These are phyloP conservation scores for Cercophora newfieldiana DNA, from an alignment of 495 filamentous ascomycete species.

Conservation along the genomic window DNA sequence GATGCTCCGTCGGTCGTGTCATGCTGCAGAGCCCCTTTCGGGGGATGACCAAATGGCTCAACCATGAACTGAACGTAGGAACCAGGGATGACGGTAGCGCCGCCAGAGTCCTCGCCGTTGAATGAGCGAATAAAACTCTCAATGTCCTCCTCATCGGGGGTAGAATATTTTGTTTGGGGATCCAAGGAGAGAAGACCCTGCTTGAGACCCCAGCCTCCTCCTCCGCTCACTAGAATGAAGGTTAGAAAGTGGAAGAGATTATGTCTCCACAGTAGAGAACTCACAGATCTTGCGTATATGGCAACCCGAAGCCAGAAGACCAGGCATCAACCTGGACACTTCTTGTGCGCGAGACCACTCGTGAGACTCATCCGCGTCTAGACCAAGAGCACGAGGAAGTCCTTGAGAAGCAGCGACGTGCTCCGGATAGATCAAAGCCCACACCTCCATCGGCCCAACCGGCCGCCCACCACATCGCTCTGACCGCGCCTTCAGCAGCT, in stretches of 20 bases:
- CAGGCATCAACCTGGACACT: constrained; percentile 9
- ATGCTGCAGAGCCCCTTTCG: not conserved
- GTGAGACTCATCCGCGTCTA: not conserved
- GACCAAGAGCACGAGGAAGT: not conserved
- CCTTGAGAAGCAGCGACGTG: not conserved
- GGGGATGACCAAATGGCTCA: constrained; percentile 25
- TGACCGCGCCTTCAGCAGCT: constrained; percentile 45
- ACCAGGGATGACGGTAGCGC: constrained; percentile 39
- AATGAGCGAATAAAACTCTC: constrained; percentile 34
- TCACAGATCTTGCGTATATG: constrained; percentile 62
- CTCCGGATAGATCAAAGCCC: constrained; percentile 68
- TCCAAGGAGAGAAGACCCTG: constrained; percentile 81
- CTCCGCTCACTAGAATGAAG: constrained; percentile 67
- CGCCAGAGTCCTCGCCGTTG: constrained; percentile 22
- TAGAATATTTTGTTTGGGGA: constrained; percentile 56
- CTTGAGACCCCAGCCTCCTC: constrained; percentile 89
- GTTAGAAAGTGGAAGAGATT: not conserved
- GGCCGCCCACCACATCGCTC: constrained; percentile 25
- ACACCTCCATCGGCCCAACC: constrained; percentile 58
- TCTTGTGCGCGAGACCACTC: not conserved
- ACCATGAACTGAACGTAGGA: constrained; percentile 53
- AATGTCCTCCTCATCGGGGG: constrained; percentile 31
- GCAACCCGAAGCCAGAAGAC: constrained; percentile 47
- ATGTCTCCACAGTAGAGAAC: constrained; percentile 18
- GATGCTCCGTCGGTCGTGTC: not conserved